These are phyloP conservation scores for Sicyos edulis DNA, from an alignment of 306 rosid genomes.

Conservation along the genomic window DNA sequence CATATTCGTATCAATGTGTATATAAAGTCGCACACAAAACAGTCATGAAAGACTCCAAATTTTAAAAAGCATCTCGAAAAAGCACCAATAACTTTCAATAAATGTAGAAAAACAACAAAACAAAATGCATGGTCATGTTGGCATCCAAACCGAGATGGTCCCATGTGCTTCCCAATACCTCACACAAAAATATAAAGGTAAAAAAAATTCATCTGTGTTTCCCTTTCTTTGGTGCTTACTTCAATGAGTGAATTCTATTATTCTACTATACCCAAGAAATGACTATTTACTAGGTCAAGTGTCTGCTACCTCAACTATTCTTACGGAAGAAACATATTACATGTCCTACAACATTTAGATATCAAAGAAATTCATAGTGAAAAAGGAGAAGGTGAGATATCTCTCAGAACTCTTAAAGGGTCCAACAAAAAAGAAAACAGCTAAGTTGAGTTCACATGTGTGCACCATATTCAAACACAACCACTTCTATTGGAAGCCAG, in stretches of 20 bases:
- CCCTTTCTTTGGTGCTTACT: too few species aligned
- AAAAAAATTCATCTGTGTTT: too few species aligned
- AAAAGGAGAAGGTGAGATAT: neutral
- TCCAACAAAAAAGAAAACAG: constrained; percentile 1
- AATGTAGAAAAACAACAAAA: constrained; percentile 2
- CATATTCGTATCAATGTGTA: neutral
- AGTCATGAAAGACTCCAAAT: constrained; percentile 10
- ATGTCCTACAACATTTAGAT: too few species aligned
- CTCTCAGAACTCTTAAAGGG: neutral
- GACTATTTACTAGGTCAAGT: too few species aligned
- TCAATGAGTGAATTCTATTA: neutral
- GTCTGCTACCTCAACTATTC: too few species aligned
- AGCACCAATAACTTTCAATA: constrained; percentile 1
- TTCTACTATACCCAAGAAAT: too few species aligned
- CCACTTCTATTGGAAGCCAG: constrained; percentile 15
- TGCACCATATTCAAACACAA: constrained; percentile 14
- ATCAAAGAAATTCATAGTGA: neutral
- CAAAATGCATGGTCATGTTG: constrained; percentile 12
- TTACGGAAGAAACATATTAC: too few species aligned
- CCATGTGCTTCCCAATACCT: constrained; percentile 8
- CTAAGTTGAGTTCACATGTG: constrained; percentile 9
- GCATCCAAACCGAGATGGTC: constrained; percentile 16
- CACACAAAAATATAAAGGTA: too few species aligned
- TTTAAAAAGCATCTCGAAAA: constrained; percentile 9
- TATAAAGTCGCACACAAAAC: neutral